Evolutionary conservation across 2,329 filamentous ascomycete species (phyloP).

Genomic region (Cercospora janseana): DNA sequence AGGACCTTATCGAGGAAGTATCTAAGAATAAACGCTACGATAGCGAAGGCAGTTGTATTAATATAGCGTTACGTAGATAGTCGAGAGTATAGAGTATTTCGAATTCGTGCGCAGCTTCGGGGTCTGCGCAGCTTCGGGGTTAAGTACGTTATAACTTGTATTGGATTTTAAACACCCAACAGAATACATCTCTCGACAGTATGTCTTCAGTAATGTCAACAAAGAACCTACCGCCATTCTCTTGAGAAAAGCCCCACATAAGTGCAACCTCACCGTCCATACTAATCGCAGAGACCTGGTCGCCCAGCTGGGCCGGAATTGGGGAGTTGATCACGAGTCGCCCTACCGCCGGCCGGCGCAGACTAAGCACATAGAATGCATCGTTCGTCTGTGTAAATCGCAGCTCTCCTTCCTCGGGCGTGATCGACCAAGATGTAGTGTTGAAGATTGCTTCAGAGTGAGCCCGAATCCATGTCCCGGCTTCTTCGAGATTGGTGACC

Average conservation of each 20-base stretch:
- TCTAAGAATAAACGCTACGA: too few relatives aligned
- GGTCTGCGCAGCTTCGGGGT: too few relatives aligned
- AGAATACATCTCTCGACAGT: constrained; percentile 39
- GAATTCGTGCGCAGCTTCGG: too few relatives aligned
- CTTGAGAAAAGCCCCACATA: constrained; percentile 26
- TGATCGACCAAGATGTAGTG: constrained; percentile 55
- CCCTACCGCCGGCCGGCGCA: constrained; percentile 42
- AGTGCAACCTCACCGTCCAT: constrained; percentile 33
- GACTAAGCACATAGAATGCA: constrained; percentile 53
- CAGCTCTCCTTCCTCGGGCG: constrained; percentile 46
- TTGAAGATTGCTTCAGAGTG: constrained; percentile 58
- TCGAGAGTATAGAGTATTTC: too few relatives aligned
- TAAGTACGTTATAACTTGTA: too few relatives aligned
- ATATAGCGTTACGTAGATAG: too few relatives aligned
- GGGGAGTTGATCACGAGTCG: constrained; percentile 45
- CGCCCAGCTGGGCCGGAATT: constrained; percentile 49
- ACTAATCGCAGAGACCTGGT: constrained; percentile 48
- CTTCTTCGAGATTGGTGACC: constrained; percentile 51
- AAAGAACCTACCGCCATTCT: constrained; percentile 35
- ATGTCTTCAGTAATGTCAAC: constrained; percentile 38
- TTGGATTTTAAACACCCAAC: constrained; percentile 47
- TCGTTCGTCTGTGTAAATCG: constrained; percentile 54
- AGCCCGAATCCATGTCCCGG: constrained; percentile 54
- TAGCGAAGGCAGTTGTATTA: too few relatives aligned
- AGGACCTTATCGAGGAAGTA: too few relatives aligned